Evolutionary conservation across 257 asterid genomes (phyloP), one percentile per base, ranked within the genome.

Genomic region (Echium plantagineum): DNA sequence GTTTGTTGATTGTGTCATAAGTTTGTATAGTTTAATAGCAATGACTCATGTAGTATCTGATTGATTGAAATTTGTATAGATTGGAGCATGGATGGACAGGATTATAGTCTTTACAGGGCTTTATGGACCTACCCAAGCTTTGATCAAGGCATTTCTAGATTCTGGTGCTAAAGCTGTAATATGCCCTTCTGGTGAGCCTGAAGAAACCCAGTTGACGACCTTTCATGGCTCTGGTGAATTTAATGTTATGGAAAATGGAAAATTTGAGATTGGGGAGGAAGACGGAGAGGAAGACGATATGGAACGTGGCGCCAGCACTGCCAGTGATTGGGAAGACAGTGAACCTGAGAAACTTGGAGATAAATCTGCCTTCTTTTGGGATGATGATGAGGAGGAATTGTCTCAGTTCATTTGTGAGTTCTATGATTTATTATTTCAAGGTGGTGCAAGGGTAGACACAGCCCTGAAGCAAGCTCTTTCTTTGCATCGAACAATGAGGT

Each of bases 1-100:
- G 18, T 10, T 60, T 48, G 17, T 16, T 17, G 57, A 53, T n/a
- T 8, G 5, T 15, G 51, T 21, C 24, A 21, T 31, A 18, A 9
- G 35, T 24, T 38, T 58, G 48, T 6, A n/a, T 67, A 22, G 19
- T 35, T 56, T 52, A 60, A 55, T 55, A 38, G 53, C 10, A 21
- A 53, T 59, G 56, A 47, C 51, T 51, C 57, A 72, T 57, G 21
- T 24, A 19, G 61, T n/a, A 16, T 21, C 59, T 62, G 70, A 60
- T 49, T 62, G 58, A 57, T 65, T 62, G 24, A 5, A 58, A 64
- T 64, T 30, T 54, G 52, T 22, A 62, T 81, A 89, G 98, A 75
- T 86, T 55, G 98, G 98, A 62, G 78, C 95, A 59, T 93, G 98
- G 98, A 86, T 95, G 77, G 97, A 93, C 66, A 80, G 98, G 75